Evolutionary conservation across 1,139 yeast genomes (phyloP).

Genomic region (Entelexis sorbosivorans): DNA sequence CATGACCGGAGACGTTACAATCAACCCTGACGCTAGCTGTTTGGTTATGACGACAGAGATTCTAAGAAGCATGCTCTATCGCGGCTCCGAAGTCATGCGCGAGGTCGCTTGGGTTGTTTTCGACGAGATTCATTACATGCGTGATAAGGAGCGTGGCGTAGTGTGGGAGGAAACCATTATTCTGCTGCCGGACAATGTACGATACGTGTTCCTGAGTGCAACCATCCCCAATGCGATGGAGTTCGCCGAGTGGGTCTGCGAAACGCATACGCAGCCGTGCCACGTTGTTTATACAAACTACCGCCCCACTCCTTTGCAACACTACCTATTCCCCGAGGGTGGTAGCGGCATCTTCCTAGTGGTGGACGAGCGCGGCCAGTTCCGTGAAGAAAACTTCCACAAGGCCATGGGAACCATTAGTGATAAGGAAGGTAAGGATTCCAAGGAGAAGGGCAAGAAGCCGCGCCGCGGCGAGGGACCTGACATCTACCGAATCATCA

Average conservation of each 20-base stretch:
- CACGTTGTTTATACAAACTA: conserved; percentile 97
- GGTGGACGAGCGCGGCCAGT: conserved; percentile 92
- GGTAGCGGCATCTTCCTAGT: conserved; percentile 97
- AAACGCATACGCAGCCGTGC: conserved; percentile 90
- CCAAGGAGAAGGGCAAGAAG: conserved; percentile 71
- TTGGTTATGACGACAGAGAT: conserved; percentile 97
- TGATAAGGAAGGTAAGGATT: conserved; percentile 59
- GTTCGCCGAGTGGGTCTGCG: conserved; percentile 97
- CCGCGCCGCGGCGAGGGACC: conserved; percentile 60
- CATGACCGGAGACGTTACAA: conserved; percentile 95
- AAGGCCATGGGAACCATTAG: conserved; percentile 90
- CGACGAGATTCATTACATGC: conserved; percentile 95
- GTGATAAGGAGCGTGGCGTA: conserved; percentile 94
- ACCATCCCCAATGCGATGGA: conserved; percentile 98
- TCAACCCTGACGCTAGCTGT: conserved; percentile 94
- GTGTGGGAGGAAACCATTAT: conserved; percentile 99
- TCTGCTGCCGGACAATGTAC: conserved; percentile 90
- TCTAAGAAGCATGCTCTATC: conserved; percentile 82
- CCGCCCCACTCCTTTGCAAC: conserved; percentile 97
- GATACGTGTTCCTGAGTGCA: conserved; percentile 78
- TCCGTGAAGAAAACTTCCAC: conserved; percentile 94
- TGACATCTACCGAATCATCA: conserved; percentile 92
- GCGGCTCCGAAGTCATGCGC: conserved; percentile 92
- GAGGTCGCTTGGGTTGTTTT: conserved; percentile 96
- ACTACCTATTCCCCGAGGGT: conserved; percentile 90